Evolutionary conservation across 768 basidiomycete genomes (phyloP).

Genomic region (Ramaria rubella): DNA sequence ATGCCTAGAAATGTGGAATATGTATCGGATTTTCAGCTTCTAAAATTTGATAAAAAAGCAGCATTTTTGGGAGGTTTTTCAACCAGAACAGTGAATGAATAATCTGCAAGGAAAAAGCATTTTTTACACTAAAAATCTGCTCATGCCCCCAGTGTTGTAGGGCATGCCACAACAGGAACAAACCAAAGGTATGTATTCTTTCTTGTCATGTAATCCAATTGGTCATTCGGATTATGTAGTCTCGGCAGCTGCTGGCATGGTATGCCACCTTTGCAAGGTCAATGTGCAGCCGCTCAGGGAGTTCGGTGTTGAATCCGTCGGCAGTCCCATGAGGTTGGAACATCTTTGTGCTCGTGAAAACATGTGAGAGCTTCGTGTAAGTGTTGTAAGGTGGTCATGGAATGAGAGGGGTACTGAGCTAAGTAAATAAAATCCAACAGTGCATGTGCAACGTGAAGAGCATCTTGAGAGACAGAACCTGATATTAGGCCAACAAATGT

Average conservation of each 20-base stretch:
- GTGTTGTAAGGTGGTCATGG: slow-evolving; percentile 19
- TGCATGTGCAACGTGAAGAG: slow-evolving; percentile 19
- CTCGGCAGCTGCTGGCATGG: slow-evolving; percentile 22
- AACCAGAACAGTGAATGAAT: too few species aligned
- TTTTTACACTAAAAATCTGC: neutral
- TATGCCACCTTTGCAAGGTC: slow-evolving; percentile 27
- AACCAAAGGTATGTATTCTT: slow-evolving; percentile 21
- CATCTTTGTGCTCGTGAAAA: slow-evolving; percentile 24
- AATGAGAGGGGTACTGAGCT: slow-evolving; percentile 24
- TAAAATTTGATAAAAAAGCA: slow-evolving; percentile 14
- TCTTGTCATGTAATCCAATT: slow-evolving; percentile 31
- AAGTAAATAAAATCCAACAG: slow-evolving; percentile 32
- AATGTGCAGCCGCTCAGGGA: slow-evolving; percentile 29
- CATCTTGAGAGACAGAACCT: slow-evolving; percentile 17
- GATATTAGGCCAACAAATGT: slow-evolving; percentile 29
- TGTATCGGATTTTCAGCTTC: too few species aligned
- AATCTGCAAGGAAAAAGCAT: slow-evolving; percentile 16
- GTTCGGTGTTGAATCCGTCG: slow-evolving; percentile 32
- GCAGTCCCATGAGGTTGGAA: slow-evolving; percentile 26
- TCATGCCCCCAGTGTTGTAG: neutral
- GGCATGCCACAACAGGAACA: slow-evolving; percentile 23
- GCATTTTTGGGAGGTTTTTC: too few species aligned
- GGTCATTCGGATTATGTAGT: slow-evolving; percentile 35
- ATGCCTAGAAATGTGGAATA: too few species aligned
- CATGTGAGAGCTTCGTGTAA: slow-evolving; percentile 20